phyloP scores from a whole-genome alignment of 2,329 filamentous ascomycete genomes.

The Samsoniella hepiali region DNA sequence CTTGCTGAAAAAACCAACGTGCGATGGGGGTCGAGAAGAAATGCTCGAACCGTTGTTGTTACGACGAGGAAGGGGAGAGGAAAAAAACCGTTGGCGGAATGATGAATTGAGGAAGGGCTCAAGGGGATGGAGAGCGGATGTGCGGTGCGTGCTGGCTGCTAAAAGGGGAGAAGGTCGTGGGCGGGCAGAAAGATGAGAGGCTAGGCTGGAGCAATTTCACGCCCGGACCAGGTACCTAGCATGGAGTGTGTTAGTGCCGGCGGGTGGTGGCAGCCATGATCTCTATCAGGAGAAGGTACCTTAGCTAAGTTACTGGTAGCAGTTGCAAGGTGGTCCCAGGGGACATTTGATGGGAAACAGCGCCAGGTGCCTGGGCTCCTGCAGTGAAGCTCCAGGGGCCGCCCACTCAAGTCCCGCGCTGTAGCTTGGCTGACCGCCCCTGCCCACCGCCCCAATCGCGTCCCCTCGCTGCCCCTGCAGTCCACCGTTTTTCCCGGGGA shows the following conservation, averaged over 20 bases:
- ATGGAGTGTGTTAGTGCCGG: background rate
- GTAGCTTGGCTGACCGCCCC: constrained; percentile 17
- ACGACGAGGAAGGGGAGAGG: constrained; percentile 2
- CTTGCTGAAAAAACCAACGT: background rate
- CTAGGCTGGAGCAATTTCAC: constrained; percentile 21
- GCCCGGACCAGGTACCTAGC: constrained; percentile 16
- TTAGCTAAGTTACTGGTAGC: background rate
- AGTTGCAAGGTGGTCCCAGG: background rate
- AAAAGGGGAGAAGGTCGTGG: constrained; percentile 22
- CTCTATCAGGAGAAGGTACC: background rate
- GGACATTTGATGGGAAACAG: background rate
- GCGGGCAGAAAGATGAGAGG: constrained; percentile 15
- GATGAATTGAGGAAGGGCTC: constrained; percentile 19
- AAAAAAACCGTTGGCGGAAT: constrained; percentile 14
- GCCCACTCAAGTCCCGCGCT: background rate
- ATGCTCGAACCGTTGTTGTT: constrained; percentile 12
- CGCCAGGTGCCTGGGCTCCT: constrained; percentile 3
- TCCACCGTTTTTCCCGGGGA: constrained; percentile 19
- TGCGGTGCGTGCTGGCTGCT: constrained; percentile 18
- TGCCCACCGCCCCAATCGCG: constrained; percentile 7
- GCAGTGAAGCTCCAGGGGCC: no score
- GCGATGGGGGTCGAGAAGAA: constrained; percentile 4
- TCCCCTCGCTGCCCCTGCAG: constrained; percentile 9
- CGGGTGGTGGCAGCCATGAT: background rate
- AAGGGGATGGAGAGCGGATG: constrained; percentile 13